phyloP scores from a whole-genome alignment of 1,284 basidiomycete genomes.

The Austroboletus niveus region DNA sequence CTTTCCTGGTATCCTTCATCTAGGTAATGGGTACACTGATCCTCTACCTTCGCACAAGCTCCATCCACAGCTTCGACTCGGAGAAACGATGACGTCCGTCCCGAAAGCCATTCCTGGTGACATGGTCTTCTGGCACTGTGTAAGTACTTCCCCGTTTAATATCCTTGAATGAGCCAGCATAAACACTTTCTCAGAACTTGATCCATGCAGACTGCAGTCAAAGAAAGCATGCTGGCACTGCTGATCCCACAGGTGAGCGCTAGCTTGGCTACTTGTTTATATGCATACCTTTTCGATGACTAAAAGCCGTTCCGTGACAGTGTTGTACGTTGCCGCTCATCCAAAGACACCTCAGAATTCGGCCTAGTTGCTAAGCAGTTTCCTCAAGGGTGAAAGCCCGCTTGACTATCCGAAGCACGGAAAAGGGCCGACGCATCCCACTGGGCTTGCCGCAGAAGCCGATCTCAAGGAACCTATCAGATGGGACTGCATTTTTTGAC shows the following conservation, averaged over 20 bases:
- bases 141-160: slow-evolving; percentile 18
- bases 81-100: slow-evolving; percentile 71
- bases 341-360: slow-evolving; percentile 67
- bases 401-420: slow-evolving; percentile 71
- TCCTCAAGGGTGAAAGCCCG: slow-evolving; percentile 54
- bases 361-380: slow-evolving; percentile 65
- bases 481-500: slow-evolving; percentile 23
- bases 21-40: slow-evolving; percentile 47
- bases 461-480: slow-evolving; percentile 23
- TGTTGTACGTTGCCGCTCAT: slow-evolving; percentile 82
- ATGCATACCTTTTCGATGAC: background rate
- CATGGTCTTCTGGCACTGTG: slow-evolving; percentile 86
- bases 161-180: background rate
- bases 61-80: slow-evolving; percentile 70
- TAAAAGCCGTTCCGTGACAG: slow-evolving; percentile 29
- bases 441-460: slow-evolving; percentile 22
- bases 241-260: slow-evolving; percentile 65
- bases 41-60: slow-evolving; percentile 49
- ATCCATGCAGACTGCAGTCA: slow-evolving; percentile 82
- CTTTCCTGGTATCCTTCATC: slow-evolving; percentile 55
- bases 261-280: background rate
- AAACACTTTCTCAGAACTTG: slow-evolving; percentile 46
- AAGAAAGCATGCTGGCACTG: slow-evolving; percentile 63
- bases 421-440: slow-evolving; percentile 6
- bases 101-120: slow-evolving; percentile 78